Percentiles rank a stretch among this genome's conserved stretches.
Evolutionary conservation across 2,329 filamentous ascomycete species (phyloP).

Genomic region (Westerdykella ornata): DNA sequence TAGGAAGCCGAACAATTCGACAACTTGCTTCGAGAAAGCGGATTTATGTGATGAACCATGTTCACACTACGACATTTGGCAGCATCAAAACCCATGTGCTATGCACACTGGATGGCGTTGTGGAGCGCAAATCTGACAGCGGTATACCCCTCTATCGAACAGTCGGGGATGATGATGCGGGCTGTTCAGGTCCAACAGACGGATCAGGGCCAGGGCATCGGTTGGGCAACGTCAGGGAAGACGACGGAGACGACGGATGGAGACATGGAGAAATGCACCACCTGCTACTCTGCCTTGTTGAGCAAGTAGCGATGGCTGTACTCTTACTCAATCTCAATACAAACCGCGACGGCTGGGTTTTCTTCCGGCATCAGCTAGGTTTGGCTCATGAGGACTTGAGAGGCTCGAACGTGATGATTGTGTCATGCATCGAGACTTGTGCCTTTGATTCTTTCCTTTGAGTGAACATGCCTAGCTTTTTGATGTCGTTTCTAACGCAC

Average conservation of each 20-base stretch:
- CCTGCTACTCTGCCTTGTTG: constrained; percentile 31
- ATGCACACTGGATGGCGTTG: constrained; percentile 19
- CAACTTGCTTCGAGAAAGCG: constrained; percentile 25
- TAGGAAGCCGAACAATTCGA: constrained; percentile 30
- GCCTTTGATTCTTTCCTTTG: constrained; percentile 19
- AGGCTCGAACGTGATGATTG: constrained; percentile 35
- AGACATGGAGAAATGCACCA: constrained; percentile 32
- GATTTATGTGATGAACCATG: constrained; percentile 20
- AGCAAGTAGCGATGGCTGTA: constrained; percentile 35
- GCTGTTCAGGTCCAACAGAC: background rate
- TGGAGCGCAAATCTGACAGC: constrained; percentile 12
- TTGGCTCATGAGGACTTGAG: constrained; percentile 26
- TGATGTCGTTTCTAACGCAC: background rate
- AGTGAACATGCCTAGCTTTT: constrained; percentile 1
- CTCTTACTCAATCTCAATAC: constrained; percentile 29
- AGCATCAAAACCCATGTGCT: constrained; percentile 6
- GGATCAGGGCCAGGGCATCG: no score
- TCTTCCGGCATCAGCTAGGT: constrained; percentile 23
- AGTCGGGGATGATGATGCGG: background rate
- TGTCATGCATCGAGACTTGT: constrained; percentile 36
- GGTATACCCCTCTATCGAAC: constrained; percentile 22
- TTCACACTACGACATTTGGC: background rate
- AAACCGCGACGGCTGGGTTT: constrained; percentile 16
- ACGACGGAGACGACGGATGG: background rate
- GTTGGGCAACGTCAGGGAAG: background rate